Conservation (phyloP, 331 rosid genomes). For the Arachis monticola region DNA sequence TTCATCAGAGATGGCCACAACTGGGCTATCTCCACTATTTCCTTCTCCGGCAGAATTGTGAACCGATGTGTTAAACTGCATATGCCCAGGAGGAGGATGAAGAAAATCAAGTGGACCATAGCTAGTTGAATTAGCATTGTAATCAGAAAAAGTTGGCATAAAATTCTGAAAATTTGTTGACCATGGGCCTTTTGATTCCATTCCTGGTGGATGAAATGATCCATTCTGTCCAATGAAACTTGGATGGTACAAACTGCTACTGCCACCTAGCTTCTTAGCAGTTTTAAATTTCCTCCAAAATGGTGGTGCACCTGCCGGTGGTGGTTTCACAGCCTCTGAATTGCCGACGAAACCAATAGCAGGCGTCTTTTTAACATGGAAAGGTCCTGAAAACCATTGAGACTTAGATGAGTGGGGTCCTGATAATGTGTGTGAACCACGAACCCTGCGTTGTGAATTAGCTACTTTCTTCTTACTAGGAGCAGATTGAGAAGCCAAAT, state of each 20-base stretch:
- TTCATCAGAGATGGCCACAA: slow-evolving; percentile 37
- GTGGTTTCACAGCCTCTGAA: slow-evolving; percentile 41
- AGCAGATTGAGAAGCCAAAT: slow-evolving; percentile 42
- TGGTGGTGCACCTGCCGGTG: slow-evolving; percentile 48
- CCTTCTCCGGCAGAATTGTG: slow-evolving; percentile 40
- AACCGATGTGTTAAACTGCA: slow-evolving; percentile 40
- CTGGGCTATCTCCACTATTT: slow-evolving; percentile 34
- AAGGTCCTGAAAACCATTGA: slow-evolving; percentile 49
- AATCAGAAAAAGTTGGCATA: slow-evolving; percentile 24
- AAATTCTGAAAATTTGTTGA: slow-evolving; percentile 39
- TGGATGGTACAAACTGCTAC: slow-evolving; percentile 37
- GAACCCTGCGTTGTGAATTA: slow-evolving; percentile 45
- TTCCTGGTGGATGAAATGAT: slow-evolving; percentile 39
- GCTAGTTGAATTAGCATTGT: slow-evolving; percentile 29
- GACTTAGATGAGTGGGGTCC: slow-evolving; percentile 57
- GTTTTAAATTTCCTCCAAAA: slow-evolving; percentile 26
- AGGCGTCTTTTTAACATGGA: slow-evolving; percentile 54
- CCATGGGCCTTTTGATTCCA: slow-evolving; percentile 39
- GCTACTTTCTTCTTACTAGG: slow-evolving; percentile 52
- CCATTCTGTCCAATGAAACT: slow-evolving; percentile 29
- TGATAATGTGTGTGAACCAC: slow-evolving; percentile 37
- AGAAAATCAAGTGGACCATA: slow-evolving; percentile 42
- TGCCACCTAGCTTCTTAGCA: slow-evolving; percentile 41
- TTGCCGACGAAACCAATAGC: slow-evolving; percentile 30
- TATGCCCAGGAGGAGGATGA: slow-evolving; percentile 42